These are phyloP conservation scores for Starmerella vaccinii DNA, from an alignment of 805 yeast genomes.

Conservation along the genomic window DNA sequence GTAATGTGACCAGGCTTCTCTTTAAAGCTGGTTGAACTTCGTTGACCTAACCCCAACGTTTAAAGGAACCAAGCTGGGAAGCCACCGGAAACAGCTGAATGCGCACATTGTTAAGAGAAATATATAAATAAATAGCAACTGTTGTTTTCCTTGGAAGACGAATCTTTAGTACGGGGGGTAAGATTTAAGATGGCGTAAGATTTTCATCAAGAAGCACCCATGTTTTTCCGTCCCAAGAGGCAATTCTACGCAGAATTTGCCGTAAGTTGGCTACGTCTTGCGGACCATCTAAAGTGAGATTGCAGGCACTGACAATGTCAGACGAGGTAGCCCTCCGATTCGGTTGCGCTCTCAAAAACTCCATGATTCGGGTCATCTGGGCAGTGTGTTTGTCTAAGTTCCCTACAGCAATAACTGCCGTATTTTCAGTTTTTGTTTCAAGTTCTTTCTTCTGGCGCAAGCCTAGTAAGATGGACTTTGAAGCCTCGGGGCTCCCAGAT, in stretches of 20 bases:
- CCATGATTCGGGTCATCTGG: conserved; percentile 34
- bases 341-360: conserved; percentile 33
- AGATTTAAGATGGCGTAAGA: background rate
- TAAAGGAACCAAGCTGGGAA: too few relatives aligned
- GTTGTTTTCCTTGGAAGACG: too few relatives aligned
- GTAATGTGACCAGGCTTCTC: too few relatives aligned
- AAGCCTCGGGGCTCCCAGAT: conserved; percentile 24
- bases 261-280: conserved; percentile 53
- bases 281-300: conserved; percentile 37
- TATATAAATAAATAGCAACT: background rate
- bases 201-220: conserved; percentile 6
- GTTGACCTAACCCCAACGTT: too few relatives aligned
- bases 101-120: background rate
- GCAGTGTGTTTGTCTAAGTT: conserved; percentile 23
- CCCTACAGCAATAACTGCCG: background rate
- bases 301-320: conserved; percentile 36
- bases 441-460: conserved; percentile 38
- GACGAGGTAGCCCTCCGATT: conserved; percentile 41
- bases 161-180: background rate
- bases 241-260: conserved; percentile 56
- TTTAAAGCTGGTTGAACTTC: too few relatives aligned
- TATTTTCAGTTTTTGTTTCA: conserved; percentile 24
- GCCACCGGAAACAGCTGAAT: background rate
- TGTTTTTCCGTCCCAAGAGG: conserved; percentile 41
- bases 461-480: conserved; percentile 38